Base-by-base conservation (phyloP, 2,329 filamentous ascomycete genomes). In the Colletotrichum coccodes region DNA sequence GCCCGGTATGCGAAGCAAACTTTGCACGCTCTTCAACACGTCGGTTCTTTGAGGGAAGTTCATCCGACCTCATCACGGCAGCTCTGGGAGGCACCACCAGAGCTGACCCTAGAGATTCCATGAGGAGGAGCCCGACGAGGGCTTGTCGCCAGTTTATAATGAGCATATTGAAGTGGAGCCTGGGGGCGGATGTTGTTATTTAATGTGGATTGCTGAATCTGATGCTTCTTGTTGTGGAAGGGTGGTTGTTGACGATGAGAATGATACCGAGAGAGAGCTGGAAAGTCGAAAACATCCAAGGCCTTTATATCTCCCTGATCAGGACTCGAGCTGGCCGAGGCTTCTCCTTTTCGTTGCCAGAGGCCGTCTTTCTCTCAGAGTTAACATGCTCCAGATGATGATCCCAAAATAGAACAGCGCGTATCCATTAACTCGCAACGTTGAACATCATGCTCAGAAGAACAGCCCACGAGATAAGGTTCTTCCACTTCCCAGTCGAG, bases 21-120 rank as follows among this genome's bases (percentile, higher is more conserved):
- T 21, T 1, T 42, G n/a, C 30, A 6, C 44, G 46, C n/a, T 49
- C 30, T 11, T 40, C 11, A 53, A 16, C 14, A n/a, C 42, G 56
- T 12, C 30, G 56, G n/a, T 2, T 34, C 7, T 23, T 40, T 3
- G 36, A 12, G 14, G 40, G 28, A 11, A 44, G 21, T 9, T 57
- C 36, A 21, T 57, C 36, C 8, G 23, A 34, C 8, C 11, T 18
- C 18, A n/a, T 21, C 28, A 34, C 16, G 4, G 34, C 36, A 30
- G 8, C 21, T 34, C 42, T n/a, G 2, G 46, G 32, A 42, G 60
- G 60, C 12, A 68, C 11, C 16, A 34, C 60, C 3, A 68, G n/a
- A 14, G 38, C 65, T 4, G 38, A 40, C 8, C 44, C 65, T 14
- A 68, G 16, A 9, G 60, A 49, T 14, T 64, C 52, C 11, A 68